Evolutionary conservation across 2,329 filamentous ascomycete species (phyloP).

Genomic region (Dothideomycetes sp.): DNA sequence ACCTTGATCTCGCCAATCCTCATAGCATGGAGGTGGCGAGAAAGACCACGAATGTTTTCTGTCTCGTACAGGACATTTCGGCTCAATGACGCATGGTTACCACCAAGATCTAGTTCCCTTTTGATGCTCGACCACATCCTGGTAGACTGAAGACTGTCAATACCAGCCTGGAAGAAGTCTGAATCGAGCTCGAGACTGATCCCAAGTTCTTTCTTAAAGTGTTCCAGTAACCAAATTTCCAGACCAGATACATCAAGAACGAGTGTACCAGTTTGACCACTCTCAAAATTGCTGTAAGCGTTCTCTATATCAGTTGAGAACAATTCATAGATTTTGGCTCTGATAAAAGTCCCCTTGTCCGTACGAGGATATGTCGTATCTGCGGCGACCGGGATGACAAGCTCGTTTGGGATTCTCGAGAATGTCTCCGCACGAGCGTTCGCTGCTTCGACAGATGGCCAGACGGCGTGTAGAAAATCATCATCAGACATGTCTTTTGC

Average conservation of each 20-base stretch:
- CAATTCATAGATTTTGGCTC: slow-evolving; percentile 41
- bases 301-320: slow-evolving; percentile 42
- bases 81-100: slow-evolving; percentile 32
- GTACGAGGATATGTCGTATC: slow-evolving; percentile 42
- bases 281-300: slow-evolving; percentile 31
- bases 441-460: slow-evolving; percentile 42
- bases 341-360: slow-evolving; percentile 50
- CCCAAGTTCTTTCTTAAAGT: slow-evolving; percentile 26
- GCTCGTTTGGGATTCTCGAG: slow-evolving; percentile 43
- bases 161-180: slow-evolving; percentile 50
- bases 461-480: slow-evolving; percentile 41
- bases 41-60: slow-evolving; percentile 40
- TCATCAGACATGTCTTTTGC: slow-evolving; percentile 34
- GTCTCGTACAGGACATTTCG: slow-evolving; percentile 54
- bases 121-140: slow-evolving; percentile 46
- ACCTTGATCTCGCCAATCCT: slow-evolving; percentile 28
- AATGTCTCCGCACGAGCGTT: slow-evolving; percentile 45
- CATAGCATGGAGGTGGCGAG: slow-evolving; percentile 37
- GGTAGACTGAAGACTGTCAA: slow-evolving; percentile 52
- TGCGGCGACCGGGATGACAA: slow-evolving; percentile 41
- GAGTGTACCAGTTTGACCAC: slow-evolving; percentile 12
- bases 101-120: slow-evolving; percentile 41
- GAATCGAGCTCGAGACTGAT: slow-evolving; percentile 23
- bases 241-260: slow-evolving; percentile 25
- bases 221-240: slow-evolving; percentile 23